These are phyloP conservation scores for Talaromyces marneffei DNA, from an alignment of 2,329 filamentous ascomycete species.

Conservation along the genomic window DNA sequence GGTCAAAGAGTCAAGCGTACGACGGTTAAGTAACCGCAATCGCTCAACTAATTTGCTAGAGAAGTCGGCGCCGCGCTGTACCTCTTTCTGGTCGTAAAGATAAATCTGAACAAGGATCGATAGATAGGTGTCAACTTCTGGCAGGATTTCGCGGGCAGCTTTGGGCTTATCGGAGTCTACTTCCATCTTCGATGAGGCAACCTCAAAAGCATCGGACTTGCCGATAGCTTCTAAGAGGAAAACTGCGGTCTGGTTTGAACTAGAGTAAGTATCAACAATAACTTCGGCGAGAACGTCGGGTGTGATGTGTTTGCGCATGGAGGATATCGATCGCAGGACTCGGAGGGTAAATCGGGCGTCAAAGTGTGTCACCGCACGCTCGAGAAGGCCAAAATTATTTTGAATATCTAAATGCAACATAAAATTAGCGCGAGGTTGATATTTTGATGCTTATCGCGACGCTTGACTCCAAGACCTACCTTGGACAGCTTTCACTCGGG, in stretches of 20 bases:
- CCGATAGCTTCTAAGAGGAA: conserved; percentile 65
- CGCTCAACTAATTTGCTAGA: conserved; percentile 77
- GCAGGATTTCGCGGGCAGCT: conserved; percentile 65
- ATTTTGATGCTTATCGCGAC: neutral
- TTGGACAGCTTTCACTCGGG: conserved; percentile 47
- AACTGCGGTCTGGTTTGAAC: conserved; percentile 61
- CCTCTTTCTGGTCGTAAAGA: conserved; percentile 78
- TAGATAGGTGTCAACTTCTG: conserved; percentile 84
- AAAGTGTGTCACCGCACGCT: conserved; percentile 86
- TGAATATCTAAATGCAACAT: conserved; percentile 76
- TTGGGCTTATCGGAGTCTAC: conserved; percentile 65
- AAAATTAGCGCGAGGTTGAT: neutral
- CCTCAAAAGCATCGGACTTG: conserved; percentile 60
- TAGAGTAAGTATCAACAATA: conserved; percentile 72
- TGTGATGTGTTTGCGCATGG: conserved; percentile 83
- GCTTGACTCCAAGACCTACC: conserved; percentile 30
- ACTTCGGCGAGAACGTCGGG: conserved; percentile 74
- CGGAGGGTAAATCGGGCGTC: conserved; percentile 92
- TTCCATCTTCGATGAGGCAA: conserved; percentile 64
- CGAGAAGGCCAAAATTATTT: conserved; percentile 84
- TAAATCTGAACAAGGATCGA: conserved; percentile 82
- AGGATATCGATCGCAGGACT: conserved; percentile 90
- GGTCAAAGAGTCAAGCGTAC: conserved; percentile 87
- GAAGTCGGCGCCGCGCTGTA: conserved; percentile 74
- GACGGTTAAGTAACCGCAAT: conserved; percentile 82